Base-by-base conservation (phyloP, 2,329 filamentous ascomycete species). In the Neonectria faginata region DNA sequence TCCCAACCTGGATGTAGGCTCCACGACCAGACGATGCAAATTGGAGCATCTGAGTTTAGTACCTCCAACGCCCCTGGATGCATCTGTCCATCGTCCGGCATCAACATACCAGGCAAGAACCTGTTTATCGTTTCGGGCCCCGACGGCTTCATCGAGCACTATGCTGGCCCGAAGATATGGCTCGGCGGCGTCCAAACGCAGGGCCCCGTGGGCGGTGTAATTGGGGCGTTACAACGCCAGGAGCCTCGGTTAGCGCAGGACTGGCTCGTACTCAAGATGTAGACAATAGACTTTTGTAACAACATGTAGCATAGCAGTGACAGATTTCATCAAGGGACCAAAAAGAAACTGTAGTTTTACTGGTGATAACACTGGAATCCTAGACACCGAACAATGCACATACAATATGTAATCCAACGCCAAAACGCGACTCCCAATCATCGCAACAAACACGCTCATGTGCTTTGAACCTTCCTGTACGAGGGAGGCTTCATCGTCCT, bases 401-500 rank as follows among this genome's bases (percentile, higher is more conserved):
- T 25, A 39, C 48, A 20, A 29, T 11, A 20, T 42, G 57, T 63
- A 55, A 51, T 62, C 65, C 67, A 74, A 70, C 66, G 65, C 72
- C 65, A 48, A 52, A 57, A 59, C 53, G 36, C 44, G 57, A 67
- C 59, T 57, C 67, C 65, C 48, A 60, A 25, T 44, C 59, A 33
- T 25, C 50, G 10, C 36, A 18, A 54, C 14, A 58, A 39, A 47
- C 31, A 54, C 18, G 22, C 50, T 80, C 79, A 91, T 65, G 89
- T 87, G 48, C 86, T 90, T 79, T 91, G 91, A 52, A 99, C 94
- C 83, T 99, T 99, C 74, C 96, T 87, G 82, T 97, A 98, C 75
- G 92, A 97, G 20, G 94, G 94, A 67, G 96, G 96, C 80, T 92
- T 94, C 84, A 97, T 90, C 65, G 89, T 93, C 75, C 93, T 86